A percentile compares a stretch with the other conserved stretches of the same genome.
phyloP scores from a whole-genome alignment of 1,284 basidiomycete genomes.

The Heimioporus retisporus region DNA sequence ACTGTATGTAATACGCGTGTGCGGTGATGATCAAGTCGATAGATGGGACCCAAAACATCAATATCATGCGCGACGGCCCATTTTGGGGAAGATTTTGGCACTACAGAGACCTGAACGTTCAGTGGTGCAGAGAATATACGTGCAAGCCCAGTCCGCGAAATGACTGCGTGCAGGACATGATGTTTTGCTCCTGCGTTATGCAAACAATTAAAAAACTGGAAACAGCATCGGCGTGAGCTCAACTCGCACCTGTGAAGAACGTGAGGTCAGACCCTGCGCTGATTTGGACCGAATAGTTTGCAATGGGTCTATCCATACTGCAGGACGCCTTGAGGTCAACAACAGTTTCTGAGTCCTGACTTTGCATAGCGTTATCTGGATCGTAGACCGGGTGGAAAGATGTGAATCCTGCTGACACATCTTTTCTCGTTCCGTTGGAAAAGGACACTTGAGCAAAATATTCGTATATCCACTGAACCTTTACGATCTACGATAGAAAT shows the following conservation, averaged over 20 bases:
- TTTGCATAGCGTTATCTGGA: neutral
- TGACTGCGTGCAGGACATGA: conserved; percentile 10
- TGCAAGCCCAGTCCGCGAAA: conserved; percentile 16
- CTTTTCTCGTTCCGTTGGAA: conserved; percentile 24
- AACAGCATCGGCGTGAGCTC: too few species aligned
- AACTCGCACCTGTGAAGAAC: conserved; percentile 14
- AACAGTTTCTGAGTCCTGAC: neutral
- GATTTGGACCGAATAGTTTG: conserved; percentile 17
- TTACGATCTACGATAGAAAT: too few species aligned
- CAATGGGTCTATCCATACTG: neutral
- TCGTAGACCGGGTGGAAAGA: conserved; percentile 21
- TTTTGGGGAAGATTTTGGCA: conserved; percentile 3
- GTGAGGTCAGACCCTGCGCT: conserved; percentile 1
- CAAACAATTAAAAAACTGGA: neutral
- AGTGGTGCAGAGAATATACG: conserved; percentile 17
- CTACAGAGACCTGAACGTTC: neutral
- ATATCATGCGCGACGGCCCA: conserved; percentile 15
- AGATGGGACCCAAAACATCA: too few species aligned
- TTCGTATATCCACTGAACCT: conserved; percentile 27
- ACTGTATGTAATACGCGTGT: neutral
- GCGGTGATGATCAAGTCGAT: too few species aligned
- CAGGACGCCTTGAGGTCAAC: neutral
- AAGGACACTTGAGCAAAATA: conserved; percentile 28
- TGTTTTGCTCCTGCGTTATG: neutral
- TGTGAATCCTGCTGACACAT: conserved; percentile 24